These are phyloP conservation scores for Botrytis deweyae DNA, from an alignment of 2,329 filamentous ascomycete genomes.

Conservation along the genomic window DNA sequence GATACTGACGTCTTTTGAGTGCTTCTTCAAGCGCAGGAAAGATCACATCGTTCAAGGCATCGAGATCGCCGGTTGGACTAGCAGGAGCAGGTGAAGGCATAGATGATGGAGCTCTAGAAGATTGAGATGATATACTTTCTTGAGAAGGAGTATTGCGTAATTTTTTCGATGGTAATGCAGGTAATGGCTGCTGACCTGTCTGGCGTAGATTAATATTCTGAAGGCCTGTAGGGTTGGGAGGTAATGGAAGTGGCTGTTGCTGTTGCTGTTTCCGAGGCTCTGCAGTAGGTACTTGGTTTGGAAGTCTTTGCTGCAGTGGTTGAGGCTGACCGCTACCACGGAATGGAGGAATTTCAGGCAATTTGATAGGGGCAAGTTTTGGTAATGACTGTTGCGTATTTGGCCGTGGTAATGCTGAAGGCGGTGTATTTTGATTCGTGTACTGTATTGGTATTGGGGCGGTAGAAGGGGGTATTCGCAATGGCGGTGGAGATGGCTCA, in stretches of 20 bases:
- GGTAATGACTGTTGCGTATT: conserved; percentile 40
- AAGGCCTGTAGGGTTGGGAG: conserved; percentile 26
- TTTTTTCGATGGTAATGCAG: conserved; percentile 39
- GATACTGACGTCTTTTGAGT: conserved; percentile 72
- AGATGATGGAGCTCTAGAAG: conserved; percentile 44
- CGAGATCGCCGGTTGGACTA: conserved; percentile 68
- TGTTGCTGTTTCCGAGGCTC: conserved; percentile 37
- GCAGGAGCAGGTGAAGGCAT: conserved; percentile 58
- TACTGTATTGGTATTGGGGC: conserved; percentile 29
- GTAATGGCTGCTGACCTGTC: conserved; percentile 36
- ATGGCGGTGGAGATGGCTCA: conserved; percentile 34
- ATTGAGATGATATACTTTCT: conserved; percentile 33
- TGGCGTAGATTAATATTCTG: conserved; percentile 37
- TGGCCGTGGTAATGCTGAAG: conserved; percentile 31
- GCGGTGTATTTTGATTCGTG: conserved; percentile 29
- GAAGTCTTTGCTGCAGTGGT: conserved; percentile 34
- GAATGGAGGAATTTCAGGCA: conserved; percentile 42
- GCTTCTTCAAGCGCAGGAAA: conserved; percentile 91
- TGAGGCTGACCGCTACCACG: conserved; percentile 35
- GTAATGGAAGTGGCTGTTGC: conserved; percentile 27
- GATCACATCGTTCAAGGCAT: conserved; percentile 86
- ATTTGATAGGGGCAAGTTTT: conserved; percentile 40
- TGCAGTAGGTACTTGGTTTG: conserved; percentile 35
- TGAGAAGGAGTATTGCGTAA: conserved; percentile 38
- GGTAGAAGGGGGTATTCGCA: conserved; percentile 19